Percentiles rank a stretch among this genome's conserved stretches.
These are phyloP conservation scores for Colletotrichum coccodes DNA, from an alignment of 2,329 filamentous ascomycete species.

Conservation along the genomic window DNA sequence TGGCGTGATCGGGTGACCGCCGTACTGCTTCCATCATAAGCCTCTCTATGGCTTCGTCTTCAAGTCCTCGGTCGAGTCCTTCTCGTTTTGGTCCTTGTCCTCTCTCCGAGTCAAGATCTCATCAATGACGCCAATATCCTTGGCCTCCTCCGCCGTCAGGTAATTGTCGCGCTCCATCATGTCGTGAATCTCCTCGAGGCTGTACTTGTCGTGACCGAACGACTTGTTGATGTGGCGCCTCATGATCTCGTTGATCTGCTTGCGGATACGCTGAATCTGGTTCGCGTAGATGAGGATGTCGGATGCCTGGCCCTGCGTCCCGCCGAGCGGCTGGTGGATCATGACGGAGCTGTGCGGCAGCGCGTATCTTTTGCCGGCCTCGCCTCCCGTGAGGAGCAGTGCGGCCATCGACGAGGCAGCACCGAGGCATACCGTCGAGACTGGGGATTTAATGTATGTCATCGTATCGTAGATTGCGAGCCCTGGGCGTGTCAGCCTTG, in stretches of 20 bases:
- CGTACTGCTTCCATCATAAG: background rate
- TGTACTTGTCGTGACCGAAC: constrained; percentile 79
- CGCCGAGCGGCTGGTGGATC: constrained; percentile 94
- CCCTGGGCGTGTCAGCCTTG: constrained; percentile 47
- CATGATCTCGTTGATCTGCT: constrained; percentile 92
- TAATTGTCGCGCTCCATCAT: constrained; percentile 99
- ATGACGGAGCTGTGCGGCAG: constrained; percentile 96
- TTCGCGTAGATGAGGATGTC: constrained; percentile 98
- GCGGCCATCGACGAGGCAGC: constrained; percentile 96
- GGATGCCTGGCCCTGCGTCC: constrained; percentile 71
- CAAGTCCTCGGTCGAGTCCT: constrained; percentile 24
- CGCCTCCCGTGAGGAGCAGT: constrained; percentile 86
- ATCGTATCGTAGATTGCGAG: constrained; percentile 98
- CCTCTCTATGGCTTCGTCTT: constrained; percentile 32
- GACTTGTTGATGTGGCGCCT: constrained; percentile 83
- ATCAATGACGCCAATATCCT: constrained; percentile 92
- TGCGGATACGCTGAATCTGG: constrained; percentile 89
- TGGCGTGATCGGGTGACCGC: background rate
- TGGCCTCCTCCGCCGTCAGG: constrained; percentile 86
- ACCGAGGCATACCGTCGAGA: constrained; percentile 94
- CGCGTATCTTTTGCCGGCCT: constrained; percentile 85
- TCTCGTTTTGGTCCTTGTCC: constrained; percentile 39
- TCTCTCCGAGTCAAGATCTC: constrained; percentile 80
- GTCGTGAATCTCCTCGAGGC: constrained; percentile 85
- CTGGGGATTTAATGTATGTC: constrained; percentile 93